Base-by-base conservation (phyloP, 345 rosid species). In the Sonneratia alba region DNA sequence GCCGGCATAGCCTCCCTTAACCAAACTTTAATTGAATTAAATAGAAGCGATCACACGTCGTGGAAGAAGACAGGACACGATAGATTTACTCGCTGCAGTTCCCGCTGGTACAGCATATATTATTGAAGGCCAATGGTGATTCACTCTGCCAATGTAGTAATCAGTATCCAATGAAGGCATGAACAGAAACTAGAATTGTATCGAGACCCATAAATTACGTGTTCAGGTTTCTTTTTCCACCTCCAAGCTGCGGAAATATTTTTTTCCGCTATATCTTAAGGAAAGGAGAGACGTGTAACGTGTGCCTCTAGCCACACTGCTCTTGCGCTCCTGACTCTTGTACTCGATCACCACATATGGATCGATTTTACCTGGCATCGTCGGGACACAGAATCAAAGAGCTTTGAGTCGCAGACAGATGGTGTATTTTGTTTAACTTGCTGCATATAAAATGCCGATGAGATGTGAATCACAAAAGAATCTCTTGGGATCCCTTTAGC, bases 341-440 rank as follows among this genome's bases (percentile, higher is more conserved):
- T 87, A 94, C 36, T 86, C 76, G 42, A 90, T 73, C 77, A 84
- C 37, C 71, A 91, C 97, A 69, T 90, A 94, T 7, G 96, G 91
- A 77, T 94, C 98, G 68, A 84, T 74, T 22, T 82, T 72, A 73
- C 96, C 94, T 91, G n/a, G 38, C 45, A 67, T 36, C 1, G 49
- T 1, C 45, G 10, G 6, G 45, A 69, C 22, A 70, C 27, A 66
- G 36, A 9, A 14, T 5, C 10, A 9, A 32, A 10, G 66, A 62
- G 37, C 66, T 62, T 24, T 27, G 14, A 15, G 27, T 59, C 18
- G 53, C 18, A 22, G 36, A 22, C 34, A 24, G 24, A 59, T 22
- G 3, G 27, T 62, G 16, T 15, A 34, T 13, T 34, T 2, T n/a
- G 1, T 24, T 27, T 1, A 42, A 42, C 45, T 42, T 9, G 45